phyloP scores from a whole-genome alignment of 176 grass and related monocot species.

The Triticum turgidum region DNA sequence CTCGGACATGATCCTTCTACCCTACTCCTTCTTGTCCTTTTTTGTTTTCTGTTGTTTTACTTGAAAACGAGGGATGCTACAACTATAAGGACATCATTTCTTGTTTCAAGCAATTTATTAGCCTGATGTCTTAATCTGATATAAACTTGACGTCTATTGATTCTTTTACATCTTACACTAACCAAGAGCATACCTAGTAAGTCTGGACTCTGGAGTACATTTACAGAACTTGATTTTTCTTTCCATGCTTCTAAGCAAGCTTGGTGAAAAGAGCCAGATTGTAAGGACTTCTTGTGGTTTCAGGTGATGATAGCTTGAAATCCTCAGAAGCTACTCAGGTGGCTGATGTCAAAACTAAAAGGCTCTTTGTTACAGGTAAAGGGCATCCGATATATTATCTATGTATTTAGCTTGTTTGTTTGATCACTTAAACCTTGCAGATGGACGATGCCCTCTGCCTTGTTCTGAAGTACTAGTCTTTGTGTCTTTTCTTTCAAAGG shows the following conservation, averaged over 20 bases:
- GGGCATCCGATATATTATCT: not conserved
- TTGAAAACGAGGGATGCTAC: not conserved
- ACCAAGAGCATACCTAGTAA: not conserved
- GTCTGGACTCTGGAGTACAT: not conserved
- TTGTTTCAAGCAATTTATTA: not conserved
- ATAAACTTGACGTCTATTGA: not conserved
- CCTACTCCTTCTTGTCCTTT: not conserved
- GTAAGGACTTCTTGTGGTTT: slow-evolving; percentile 22
- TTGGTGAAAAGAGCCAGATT: not conserved
- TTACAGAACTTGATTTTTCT: not conserved
- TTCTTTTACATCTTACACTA: slow-evolving; percentile 18
- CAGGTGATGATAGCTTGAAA: slow-evolving; percentile 48
- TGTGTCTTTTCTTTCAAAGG: not conserved
- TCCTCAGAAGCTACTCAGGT: slow-evolving; percentile 48
- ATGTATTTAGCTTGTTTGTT: slow-evolving; percentile 18
- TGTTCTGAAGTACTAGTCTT: slow-evolving; percentile 1
- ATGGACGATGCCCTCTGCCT: not conserved
- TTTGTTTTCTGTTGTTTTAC: not conserved
- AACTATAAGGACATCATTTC: not conserved
- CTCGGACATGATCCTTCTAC: not conserved
- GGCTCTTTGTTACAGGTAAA: slow-evolving; percentile 93
- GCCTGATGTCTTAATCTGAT: not conserved
- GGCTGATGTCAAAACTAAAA: slow-evolving; percentile 70
- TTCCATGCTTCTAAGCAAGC: not conserved
- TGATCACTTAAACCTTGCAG: slow-evolving; percentile 18